Base-by-base conservation (phyloP, 768 basidiomycete genomes). In the Amanita rubescens region DNA sequence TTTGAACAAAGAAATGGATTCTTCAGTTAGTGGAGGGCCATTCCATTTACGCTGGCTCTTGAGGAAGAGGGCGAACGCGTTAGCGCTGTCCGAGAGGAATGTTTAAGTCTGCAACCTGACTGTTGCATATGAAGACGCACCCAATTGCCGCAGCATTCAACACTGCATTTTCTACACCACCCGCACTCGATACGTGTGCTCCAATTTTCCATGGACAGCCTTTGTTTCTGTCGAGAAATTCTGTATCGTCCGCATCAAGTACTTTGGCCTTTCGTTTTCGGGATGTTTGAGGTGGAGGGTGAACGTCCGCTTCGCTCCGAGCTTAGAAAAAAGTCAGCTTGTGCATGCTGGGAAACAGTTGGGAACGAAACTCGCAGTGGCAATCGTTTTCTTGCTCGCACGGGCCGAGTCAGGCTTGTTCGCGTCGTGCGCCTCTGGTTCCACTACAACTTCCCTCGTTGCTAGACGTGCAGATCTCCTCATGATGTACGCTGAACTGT, bases 31-130 rank as follows among this genome's bases (percentile, higher is more conserved):
- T 2, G 80, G 69, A 3, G 83, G 79, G 3, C 84, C 82, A 9
- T 67, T 71, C 92, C 92, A 94, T 67, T 85, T 86, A 19, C 87
- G 73, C 59, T 93, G 91, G 0, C 84, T 87, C 67, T 93, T 94
- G 37, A 92, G 66, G 60, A 94, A 94, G 8, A 93, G 71, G 0
- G 87, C 90, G 59, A 94, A 87, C 4, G 89, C 80, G 50, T 84
- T 87, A n/a, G 88, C 90, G 0, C 87, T 88, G 54, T 17, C 24
- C 12, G n/a, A 37, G 12, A n/a, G n/a, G n/a, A n/a, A 12, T n/a
- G 51, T 53, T 6, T 20, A 51, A 9, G 45, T 42, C 10, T 8
- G 9, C 33, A 54, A 30, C 37, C 5, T 43, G 3, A 50, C 15
- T 34, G n/a, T 34, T 39, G 14, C 3, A 51, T 54, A 25, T n/a